Base-by-base conservation (phyloP, 768 basidiomycete genomes). In the Suillus placidus region DNA sequence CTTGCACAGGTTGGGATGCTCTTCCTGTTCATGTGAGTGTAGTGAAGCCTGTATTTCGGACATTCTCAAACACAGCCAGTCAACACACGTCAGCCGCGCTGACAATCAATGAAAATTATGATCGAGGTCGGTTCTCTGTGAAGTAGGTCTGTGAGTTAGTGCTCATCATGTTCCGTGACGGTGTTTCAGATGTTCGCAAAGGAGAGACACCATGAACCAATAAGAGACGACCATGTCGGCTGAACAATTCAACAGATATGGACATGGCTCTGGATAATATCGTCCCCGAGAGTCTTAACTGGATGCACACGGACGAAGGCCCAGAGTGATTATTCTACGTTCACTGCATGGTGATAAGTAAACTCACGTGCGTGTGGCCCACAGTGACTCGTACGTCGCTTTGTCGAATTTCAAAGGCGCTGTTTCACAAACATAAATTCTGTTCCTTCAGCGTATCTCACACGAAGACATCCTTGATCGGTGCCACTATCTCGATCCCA, bases 271-370 rank as follows among this genome's bases (percentile, higher is more conserved):
- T 97, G 23, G 95, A 97, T 77, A 84, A 79, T 37, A 88, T 97
- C 65, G 94, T 98, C 0, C 95, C 95, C 0, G 95, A 97, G 74
- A 82, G 74, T 16, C 80, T 96, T 16, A 78, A 86, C 61, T 97
- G 95, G 94, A 80, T 80, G 45, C 95, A 97, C 76, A 93, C 88
- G 0, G 94, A 95, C 73, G 95, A 98, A 81, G 95, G 94, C 26
- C 92, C 89, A 55, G 95, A 97, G 94, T 95, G 73, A 79, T 89
- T 80, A 18, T 56, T 32, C 65, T 37, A 63, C 57, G 13, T 40
- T 40, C 47, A 43, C 23, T 30, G 14, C 12, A 45, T 57, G 23
- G 40, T 72, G 42, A 71, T 37, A 26, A 26, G 51, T 61, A 58
- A 47, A 43, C 52, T 62, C 63, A 42, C 52, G 57, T 32, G 63